phyloP scores from a whole-genome alignment of 169 alveolate species.

The Eimeria necatrix region DNA sequence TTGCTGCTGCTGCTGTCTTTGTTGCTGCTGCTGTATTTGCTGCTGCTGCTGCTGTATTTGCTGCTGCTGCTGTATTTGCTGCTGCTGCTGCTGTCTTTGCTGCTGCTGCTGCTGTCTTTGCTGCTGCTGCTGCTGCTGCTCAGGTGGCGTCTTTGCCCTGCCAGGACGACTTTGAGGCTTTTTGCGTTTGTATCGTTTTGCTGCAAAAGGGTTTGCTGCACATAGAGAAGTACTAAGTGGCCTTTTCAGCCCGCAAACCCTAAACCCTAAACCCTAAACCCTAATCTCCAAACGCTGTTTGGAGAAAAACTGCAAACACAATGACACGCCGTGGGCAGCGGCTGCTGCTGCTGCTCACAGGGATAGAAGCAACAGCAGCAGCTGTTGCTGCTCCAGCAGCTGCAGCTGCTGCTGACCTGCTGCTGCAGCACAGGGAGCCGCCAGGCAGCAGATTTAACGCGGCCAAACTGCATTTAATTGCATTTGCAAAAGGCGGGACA shows the following conservation, averaged over 20 bases:
- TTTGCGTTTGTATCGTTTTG: slow-evolving; percentile 42
- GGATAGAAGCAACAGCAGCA: background rate
- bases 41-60: background rate
- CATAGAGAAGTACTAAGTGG: background rate
- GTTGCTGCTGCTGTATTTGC: background rate
- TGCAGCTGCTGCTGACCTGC: background rate
- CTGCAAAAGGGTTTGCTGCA: slow-evolving; percentile 32
- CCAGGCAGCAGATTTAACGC: too few relatives aligned
- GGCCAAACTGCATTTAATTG: too few relatives aligned
- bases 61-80: background rate
- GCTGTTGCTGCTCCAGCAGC: background rate
- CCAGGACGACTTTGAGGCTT: slow-evolving; percentile 8
- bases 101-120: background rate
- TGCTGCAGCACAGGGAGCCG: background rate
- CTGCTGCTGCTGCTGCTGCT: background rate
- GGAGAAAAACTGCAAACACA: background rate
- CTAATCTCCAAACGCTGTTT: background rate
- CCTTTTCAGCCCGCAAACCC: background rate
- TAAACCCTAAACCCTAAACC: background rate
- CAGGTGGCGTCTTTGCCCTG: slow-evolving; percentile 51
- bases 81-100: background rate
- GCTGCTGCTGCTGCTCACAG: background rate
- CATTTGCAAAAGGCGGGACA: too few relatives aligned
- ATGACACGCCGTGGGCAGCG: background rate
- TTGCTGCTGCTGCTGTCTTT: background rate